These are phyloP conservation scores for Taiozyma sp. DNA, from an alignment of 1,139 yeast species.

Conservation along the genomic window DNA sequence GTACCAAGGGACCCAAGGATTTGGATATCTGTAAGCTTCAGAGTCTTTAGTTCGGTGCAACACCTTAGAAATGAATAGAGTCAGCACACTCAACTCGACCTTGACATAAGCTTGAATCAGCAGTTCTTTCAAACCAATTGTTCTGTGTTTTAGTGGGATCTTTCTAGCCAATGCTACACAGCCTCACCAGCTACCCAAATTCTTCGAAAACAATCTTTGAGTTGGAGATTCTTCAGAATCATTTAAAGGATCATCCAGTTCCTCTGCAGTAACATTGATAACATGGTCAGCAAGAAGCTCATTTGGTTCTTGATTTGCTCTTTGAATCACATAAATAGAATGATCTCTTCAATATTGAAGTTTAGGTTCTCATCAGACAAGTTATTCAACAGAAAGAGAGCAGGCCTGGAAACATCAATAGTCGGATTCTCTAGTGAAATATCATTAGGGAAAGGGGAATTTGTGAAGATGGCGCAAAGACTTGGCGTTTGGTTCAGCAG, in stretches of 20 bases:
- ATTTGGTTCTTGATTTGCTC: slow-evolving; percentile 93
- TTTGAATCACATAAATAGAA: slow-evolving; percentile 64
- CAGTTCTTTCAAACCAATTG: slow-evolving; percentile 70
- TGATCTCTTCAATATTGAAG: slow-evolving; percentile 64
- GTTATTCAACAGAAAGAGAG: slow-evolving; percentile 73
- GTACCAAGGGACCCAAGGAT: slow-evolving; percentile 82
- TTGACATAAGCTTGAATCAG: slow-evolving; percentile 81
- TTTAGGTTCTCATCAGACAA: slow-evolving; percentile 68
- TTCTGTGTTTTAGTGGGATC: slow-evolving; percentile 69
- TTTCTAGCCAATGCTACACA: slow-evolving; percentile 71
- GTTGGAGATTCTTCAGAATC: slow-evolving; percentile 55
- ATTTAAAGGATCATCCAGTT: slow-evolving; percentile 48
- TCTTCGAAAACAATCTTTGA: slow-evolving; percentile 74
- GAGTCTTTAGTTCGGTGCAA: slow-evolving; percentile 72
- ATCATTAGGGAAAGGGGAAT: slow-evolving; percentile 20
- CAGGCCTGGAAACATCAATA: slow-evolving; percentile 37
- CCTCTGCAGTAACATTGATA: slow-evolving; percentile 52
- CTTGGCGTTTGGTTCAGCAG: slow-evolving; percentile 2
- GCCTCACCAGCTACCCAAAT: slow-evolving; percentile 91
- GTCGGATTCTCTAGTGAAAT: slow-evolving; percentile 64
- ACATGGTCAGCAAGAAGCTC: slow-evolving; percentile 55
- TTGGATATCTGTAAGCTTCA: slow-evolving; percentile 72
- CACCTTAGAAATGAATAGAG: slow-evolving; percentile 84
- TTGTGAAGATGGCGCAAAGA: slow-evolving; percentile 9
- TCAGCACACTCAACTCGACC: no score